A percentile compares a stretch with the other conserved stretches of the same genome.
Conservation (phyloP, 2,329 filamentous ascomycete species). For the Sclerotinia nivalis region DNA sequence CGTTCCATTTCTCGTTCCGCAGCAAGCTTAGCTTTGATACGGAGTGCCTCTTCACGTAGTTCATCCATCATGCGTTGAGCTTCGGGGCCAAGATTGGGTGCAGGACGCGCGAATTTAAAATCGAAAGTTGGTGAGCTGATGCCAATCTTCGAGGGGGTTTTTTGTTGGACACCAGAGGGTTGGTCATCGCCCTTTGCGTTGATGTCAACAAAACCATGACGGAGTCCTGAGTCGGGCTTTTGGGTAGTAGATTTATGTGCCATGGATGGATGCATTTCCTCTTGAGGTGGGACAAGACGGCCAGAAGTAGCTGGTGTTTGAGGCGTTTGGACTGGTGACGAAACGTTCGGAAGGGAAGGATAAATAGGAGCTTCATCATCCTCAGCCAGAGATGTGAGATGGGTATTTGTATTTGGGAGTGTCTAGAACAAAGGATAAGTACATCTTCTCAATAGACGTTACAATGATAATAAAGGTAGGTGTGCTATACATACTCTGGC, state of each 20-base stretch:
- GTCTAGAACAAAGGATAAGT: constrained; percentile 24
- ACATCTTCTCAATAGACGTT: neutral
- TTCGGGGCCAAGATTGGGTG: constrained; percentile 60
- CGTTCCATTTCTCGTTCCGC: constrained; percentile 59
- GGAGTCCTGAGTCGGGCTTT: constrained; percentile 74
- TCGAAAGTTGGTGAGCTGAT: constrained; percentile 62
- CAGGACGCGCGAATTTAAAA: constrained; percentile 60
- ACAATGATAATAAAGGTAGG: neutral
- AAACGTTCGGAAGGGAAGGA: constrained; percentile 32
- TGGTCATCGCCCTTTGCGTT: constrained; percentile 43
- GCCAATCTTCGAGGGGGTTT: constrained; percentile 63
- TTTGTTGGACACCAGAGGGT: constrained; percentile 49
- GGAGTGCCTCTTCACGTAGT: constrained; percentile 69
- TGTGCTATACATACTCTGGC: constrained; percentile 35
- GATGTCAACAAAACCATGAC: constrained; percentile 80
- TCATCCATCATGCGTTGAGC: constrained; percentile 64
- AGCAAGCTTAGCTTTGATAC: constrained; percentile 68
- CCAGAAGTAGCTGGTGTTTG: constrained; percentile 64
- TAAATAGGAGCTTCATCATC: constrained; percentile 36
- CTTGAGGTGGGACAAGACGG: constrained; percentile 67
- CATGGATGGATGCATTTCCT: constrained; percentile 91
- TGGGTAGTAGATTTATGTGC: constrained; percentile 73
- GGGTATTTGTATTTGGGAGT: constrained; percentile 28
- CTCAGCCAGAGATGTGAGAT: constrained; percentile 38
- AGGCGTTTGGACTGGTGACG: constrained; percentile 36